phyloP scores from a whole-genome alignment of 495 filamentous ascomycete genomes.

The Penicillium lagena region DNA sequence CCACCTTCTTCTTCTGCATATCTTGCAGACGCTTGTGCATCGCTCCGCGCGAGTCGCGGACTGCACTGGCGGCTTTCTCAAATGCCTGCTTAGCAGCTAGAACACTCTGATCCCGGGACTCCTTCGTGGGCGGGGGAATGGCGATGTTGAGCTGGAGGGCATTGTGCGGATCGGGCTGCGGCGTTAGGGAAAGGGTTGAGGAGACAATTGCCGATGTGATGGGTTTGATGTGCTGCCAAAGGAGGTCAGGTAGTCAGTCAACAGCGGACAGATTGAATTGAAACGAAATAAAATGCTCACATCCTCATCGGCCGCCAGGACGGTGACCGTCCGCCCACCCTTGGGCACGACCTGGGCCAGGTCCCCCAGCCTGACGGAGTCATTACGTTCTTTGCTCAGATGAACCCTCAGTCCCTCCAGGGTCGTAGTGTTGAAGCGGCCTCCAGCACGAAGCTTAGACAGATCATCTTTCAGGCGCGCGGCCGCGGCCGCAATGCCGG shows the following conservation, averaged over 20 bases:
- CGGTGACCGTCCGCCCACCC: conserved; percentile 57
- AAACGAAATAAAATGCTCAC: conserved; percentile 31
- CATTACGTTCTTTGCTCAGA: conserved; percentile 45
- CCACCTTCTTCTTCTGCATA: conserved; percentile 48
- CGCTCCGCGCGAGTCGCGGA: conserved; percentile 48
- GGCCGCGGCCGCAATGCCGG: conserved; percentile 50
- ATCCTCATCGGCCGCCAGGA: conserved; percentile 59
- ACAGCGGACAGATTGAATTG: neutral
- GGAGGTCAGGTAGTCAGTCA: neutral
- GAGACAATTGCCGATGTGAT: conserved; percentile 63
- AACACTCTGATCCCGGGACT: conserved; percentile 47
- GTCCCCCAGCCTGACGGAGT: conserved; percentile 52
- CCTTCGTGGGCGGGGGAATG: conserved; percentile 63
- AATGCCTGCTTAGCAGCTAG: conserved; percentile 53
- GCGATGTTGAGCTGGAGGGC: conserved; percentile 64
- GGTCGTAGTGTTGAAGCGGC: conserved; percentile 60
- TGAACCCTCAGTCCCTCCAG: conserved; percentile 61
- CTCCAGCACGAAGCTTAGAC: conserved; percentile 57
- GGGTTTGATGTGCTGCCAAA: conserved; percentile 57
- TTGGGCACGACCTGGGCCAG: conserved; percentile 72
- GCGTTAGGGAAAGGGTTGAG: conserved; percentile 64
- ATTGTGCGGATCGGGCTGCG: conserved; percentile 62
- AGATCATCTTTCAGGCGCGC: conserved; percentile 56
- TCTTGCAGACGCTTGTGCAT: conserved; percentile 62
- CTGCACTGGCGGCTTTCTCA: conserved; percentile 47